Base-by-base conservation (phyloP, 2,329 filamentous ascomycete species). In the Teratosphaeria destructans region DNA sequence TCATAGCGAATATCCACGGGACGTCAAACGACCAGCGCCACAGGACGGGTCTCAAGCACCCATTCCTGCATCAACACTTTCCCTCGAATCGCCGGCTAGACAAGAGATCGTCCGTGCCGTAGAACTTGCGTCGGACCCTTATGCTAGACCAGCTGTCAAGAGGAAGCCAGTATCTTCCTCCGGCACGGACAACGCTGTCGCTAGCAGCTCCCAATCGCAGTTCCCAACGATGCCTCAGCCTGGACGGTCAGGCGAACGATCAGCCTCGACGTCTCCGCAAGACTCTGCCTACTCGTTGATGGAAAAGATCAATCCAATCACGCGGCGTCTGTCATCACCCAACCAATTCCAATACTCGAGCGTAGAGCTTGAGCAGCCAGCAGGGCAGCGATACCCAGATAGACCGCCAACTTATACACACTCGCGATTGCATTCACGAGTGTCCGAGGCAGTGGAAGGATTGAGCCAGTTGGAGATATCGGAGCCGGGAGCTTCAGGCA, bases 261-360 rank as follows among this genome's bases (percentile, higher is more conserved):
- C 53, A 54, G 27, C 53, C 34, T 54, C 53, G 4, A 54, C 53
- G 3, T 54, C 53, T 19, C 53, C 53, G 8, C 27, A 32, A 23
- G 53, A 54, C 32, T 54, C 53, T 32, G 53, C 53, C 27, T 54
- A 56, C 23, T 37, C 55, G 5, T 37, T 56, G 12, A 56, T 19
- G 29, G 59, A 61, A 19, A 63, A 63, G 55, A 26, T 61, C 39
- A 56, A 32, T 7, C 61, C 61, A 11, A 32, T 61, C 1, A 59
- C 54, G 5, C 57, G 58, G 19, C 58, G 61, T 35, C 55, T 63
- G 16, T 35, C 52, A 23, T 61, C 59, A 7, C 53, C 59, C 12
- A 52, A 32, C 19, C 52, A 52, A n/a, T 19, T 14, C 12, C 54
- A 61, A 23, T 62, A 54, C 37, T 14, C 57, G 39, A 58, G 60